A percentile compares a stretch with the other conserved stretches of the same genome.
Conservation (phyloP, 2,329 filamentous ascomycete species). For the Diplodia sapinea region DNA sequence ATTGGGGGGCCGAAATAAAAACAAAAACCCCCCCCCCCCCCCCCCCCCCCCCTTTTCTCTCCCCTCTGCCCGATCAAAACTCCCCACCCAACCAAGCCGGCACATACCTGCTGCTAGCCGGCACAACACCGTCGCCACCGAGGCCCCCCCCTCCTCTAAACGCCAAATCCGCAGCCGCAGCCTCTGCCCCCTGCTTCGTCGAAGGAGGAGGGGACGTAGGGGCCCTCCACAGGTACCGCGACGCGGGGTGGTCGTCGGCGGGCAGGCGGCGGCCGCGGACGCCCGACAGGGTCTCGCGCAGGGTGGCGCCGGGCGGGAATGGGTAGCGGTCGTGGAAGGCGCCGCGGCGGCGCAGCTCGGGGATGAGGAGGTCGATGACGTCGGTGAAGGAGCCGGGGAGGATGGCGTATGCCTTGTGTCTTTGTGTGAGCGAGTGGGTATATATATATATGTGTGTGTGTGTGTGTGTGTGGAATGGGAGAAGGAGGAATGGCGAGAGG, state of each 20-base stretch:
- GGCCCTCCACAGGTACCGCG: slow-evolving; percentile 52
- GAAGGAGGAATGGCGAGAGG: not conserved
- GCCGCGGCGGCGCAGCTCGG: slow-evolving; percentile 65
- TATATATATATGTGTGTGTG: no score
- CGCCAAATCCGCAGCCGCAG: not conserved
- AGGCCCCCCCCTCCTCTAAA: no score
- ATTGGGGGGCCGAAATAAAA: no score
- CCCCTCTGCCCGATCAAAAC: not conserved
- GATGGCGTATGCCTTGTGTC: slow-evolving; percentile 63
- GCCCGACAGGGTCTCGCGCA: slow-evolving; percentile 66
- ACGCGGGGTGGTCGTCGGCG: slow-evolving; percentile 59
- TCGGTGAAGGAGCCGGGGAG: slow-evolving; percentile 72
- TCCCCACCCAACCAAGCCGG: not conserved
- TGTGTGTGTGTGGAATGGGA: no score
- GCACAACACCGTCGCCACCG: not conserved
- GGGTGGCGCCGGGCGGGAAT: slow-evolving; percentile 61
- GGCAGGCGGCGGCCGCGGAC: slow-evolving; percentile 58
- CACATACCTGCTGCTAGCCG: not conserved
- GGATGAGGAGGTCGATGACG: slow-evolving; percentile 64
- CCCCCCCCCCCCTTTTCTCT: no score
- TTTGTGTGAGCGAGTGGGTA: no score
- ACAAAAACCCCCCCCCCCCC: no score
- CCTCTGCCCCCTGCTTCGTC: not conserved
- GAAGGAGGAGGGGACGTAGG: slow-evolving; percentile 35
- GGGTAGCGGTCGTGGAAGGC: slow-evolving; percentile 62